Conservation (phyloP, 2,329 filamentous ascomycete genomes). For the Epicoccum nigrum region DNA sequence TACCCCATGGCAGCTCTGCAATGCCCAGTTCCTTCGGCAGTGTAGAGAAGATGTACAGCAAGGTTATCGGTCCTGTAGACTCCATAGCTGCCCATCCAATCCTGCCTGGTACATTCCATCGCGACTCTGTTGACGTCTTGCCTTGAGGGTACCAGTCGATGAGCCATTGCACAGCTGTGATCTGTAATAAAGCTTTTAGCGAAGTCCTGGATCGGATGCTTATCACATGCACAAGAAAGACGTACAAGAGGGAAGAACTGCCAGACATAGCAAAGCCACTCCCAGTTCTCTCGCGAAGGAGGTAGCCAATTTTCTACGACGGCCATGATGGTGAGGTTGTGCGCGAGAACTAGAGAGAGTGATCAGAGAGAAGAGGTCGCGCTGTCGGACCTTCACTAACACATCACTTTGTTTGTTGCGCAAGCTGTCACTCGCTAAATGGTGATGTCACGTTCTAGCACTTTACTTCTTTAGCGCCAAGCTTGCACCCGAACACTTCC, state of each 20-base stretch:
- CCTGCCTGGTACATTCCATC: slow-evolving; percentile 86
- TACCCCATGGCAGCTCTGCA: slow-evolving; percentile 71
- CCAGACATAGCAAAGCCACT: slow-evolving; percentile 52
- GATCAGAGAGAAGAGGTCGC: neutral
- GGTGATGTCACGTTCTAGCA: slow-evolving; percentile 13
- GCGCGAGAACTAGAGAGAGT: neutral
- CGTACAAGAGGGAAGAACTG: slow-evolving; percentile 59
- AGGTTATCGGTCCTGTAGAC: slow-evolving; percentile 72
- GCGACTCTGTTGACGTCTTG: slow-evolving; percentile 79
- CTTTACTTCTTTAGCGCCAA: neutral
- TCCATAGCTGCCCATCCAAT: slow-evolving; percentile 92
- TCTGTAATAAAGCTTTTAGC: slow-evolving; percentile 52
- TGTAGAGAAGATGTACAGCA: slow-evolving; percentile 79
- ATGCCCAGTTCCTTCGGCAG: slow-evolving; percentile 67
- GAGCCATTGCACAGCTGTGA: slow-evolving; percentile 74
- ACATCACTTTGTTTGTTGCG: neutral
- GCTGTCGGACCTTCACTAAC: neutral
- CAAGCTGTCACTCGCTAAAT: too few relatives aligned
- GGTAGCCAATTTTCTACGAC: slow-evolving; percentile 54
- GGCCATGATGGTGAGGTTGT: slow-evolving; percentile 40
- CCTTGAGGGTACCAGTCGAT: slow-evolving; percentile 85
- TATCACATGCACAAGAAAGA: neutral
- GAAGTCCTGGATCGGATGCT: neutral
- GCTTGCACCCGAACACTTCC: neutral
- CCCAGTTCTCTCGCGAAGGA: slow-evolving; percentile 59